These are phyloP conservation scores for Yamadazyma ubonensis DNA, from an alignment of 805 yeast genomes.

Conservation along the genomic window DNA sequence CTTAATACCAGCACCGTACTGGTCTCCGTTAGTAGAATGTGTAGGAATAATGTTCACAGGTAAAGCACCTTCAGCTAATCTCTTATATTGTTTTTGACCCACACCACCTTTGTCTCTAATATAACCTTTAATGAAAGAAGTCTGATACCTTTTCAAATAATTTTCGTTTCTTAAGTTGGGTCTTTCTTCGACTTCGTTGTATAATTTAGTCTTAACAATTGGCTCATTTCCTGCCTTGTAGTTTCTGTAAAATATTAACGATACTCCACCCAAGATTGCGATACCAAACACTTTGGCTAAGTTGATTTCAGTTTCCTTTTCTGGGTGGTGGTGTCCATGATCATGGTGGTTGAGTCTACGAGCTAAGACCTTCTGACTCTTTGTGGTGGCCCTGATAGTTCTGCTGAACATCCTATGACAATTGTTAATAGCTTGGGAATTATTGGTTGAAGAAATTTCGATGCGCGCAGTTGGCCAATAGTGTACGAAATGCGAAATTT, in stretches of 20 bases:
- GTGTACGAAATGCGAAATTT: not conserved
- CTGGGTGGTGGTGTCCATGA: constrained; percentile 19
- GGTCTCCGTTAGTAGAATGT: constrained; percentile 40
- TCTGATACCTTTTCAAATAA: constrained; percentile 38
- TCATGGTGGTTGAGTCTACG: constrained; percentile 24
- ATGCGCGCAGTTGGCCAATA: constrained; percentile 6
- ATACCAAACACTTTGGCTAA: constrained; percentile 41
- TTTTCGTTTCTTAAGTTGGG: constrained; percentile 35
- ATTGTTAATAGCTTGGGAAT: constrained; percentile 12
- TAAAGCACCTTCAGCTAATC: constrained; percentile 25
- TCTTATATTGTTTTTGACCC: constrained; percentile 42
- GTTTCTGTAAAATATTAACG: constrained; percentile 32
- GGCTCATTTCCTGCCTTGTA: constrained; percentile 34
- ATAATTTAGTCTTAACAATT: constrained; percentile 36
- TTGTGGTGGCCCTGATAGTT: constrained; percentile 12
- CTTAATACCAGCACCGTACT: constrained; percentile 46
- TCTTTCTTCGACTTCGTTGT: constrained; percentile 34
- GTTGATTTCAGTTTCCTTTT: constrained; percentile 36
- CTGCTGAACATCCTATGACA: constrained; percentile 14
- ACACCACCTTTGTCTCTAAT: constrained; percentile 47
- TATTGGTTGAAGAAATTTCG: constrained; percentile 13
- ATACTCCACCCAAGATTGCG: constrained; percentile 39
- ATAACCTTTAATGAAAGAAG: constrained; percentile 41
- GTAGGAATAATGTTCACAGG: constrained; percentile 37
- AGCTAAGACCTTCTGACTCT: constrained; percentile 6